Percentiles rank a stretch among this genome's conserved stretches.
Conservation (phyloP, 805 yeast species). For the Candida namnaoensis region DNA sequence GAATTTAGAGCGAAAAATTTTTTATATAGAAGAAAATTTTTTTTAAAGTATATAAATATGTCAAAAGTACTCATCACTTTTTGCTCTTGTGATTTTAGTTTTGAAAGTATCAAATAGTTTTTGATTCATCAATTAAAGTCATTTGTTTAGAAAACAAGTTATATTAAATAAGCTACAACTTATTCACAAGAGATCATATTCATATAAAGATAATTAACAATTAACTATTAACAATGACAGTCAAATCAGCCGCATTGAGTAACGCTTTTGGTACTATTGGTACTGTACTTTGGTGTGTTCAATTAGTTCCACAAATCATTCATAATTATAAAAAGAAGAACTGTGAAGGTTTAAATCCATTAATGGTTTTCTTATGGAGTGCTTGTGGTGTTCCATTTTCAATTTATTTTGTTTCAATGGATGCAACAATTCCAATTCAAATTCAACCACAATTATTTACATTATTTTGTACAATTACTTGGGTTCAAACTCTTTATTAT, state of each 20-base stretch:
- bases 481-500: conserved; percentile 59
- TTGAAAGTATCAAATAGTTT: too few relatives aligned
- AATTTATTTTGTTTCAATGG: conserved; percentile 68
- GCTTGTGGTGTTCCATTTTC: conserved; percentile 74
- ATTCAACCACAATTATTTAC: conserved; percentile 86
- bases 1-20: not conserved
- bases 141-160: too few relatives aligned
- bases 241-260: conserved; percentile 31
- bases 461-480: conserved; percentile 56
- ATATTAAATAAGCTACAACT: too few relatives aligned
- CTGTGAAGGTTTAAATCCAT: conserved; percentile 77
- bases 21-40: not conserved
- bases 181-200: too few relatives aligned
- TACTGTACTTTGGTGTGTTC: conserved; percentile 89
- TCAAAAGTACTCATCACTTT: too few relatives aligned
- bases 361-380: conserved; percentile 79
- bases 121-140: too few relatives aligned
- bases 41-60: too few relatives aligned
- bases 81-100: too few relatives aligned
- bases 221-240: not conserved
- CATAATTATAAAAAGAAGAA: conserved; percentile 67
- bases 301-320: conserved; percentile 76
- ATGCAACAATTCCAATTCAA: conserved; percentile 68
- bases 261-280: conserved; percentile 82
- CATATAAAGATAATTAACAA: not conserved